Percentiles rank a stretch among this genome's conserved stretches.
Conservation (phyloP, 495 filamentous ascomycete genomes). For the Annulohypoxylon stygium region DNA sequence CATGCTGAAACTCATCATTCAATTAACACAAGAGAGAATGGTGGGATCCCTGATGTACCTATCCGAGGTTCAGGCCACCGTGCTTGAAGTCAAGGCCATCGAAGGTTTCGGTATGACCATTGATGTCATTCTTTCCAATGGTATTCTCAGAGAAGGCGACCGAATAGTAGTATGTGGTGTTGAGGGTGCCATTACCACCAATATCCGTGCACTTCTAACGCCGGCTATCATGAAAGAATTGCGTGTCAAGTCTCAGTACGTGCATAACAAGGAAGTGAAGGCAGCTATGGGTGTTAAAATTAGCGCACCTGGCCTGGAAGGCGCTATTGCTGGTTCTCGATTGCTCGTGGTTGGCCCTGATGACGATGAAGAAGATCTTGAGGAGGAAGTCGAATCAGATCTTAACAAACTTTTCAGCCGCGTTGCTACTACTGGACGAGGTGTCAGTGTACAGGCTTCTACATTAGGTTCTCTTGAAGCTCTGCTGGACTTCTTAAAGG, state of each 20-base stretch:
- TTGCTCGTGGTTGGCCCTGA: conserved; percentile 93
- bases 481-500: conserved; percentile 92
- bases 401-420: conserved; percentile 89
- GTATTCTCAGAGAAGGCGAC: conserved; percentile 94
- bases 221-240: conserved; percentile 95
- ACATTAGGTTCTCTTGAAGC: conserved; percentile 98
- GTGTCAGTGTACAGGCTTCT: conserved; percentile 97
- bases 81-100: conserved; percentile 98
- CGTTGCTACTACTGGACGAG: conserved; percentile 89
- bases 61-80: conserved; percentile 96
- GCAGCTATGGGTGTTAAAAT: conserved; percentile 99
- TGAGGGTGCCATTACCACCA: conserved; percentile 92
- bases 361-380: conserved; percentile 95
- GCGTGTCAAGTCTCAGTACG: conserved; percentile 91
- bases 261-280: conserved; percentile 99
- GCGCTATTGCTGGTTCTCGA: conserved; percentile 96
- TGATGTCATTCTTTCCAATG: conserved; percentile 96
- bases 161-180: conserved; percentile 94
- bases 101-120: conserved; percentile 99
- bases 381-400: conserved; percentile 97
- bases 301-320: conserved; percentile 93
- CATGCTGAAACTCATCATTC: conserved; percentile 95
- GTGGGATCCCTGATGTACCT: conserved; percentile 98
- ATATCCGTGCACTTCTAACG: conserved; percentile 95
- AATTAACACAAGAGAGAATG: conserved; percentile 97